Percentiles rank a stretch among this genome's conserved stretches.
Conservation (phyloP, 495 filamentous ascomycete species). For the Sphaerosporella brunnea region DNA sequence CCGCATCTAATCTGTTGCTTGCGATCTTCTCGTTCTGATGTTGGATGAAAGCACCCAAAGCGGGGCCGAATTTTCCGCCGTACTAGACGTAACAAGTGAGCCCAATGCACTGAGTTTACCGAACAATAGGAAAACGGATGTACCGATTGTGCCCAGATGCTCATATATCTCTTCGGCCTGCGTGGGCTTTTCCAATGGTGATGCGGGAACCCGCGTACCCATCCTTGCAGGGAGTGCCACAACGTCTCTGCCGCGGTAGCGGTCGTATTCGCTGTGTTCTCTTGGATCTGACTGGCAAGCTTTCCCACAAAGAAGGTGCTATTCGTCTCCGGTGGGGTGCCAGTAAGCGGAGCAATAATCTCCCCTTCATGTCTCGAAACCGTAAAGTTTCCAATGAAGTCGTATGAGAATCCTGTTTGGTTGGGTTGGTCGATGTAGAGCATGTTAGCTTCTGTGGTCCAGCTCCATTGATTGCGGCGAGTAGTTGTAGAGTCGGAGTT, state of each 20-base stretch:
- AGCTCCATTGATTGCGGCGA: slow-evolving; percentile 32
- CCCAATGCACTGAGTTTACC: too few species aligned
- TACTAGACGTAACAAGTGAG: slow-evolving; percentile 27
- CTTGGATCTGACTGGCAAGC: slow-evolving; percentile 36
- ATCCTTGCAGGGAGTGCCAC: slow-evolving; percentile 50
- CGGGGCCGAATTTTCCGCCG: slow-evolving; percentile 41
- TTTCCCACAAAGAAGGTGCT: slow-evolving; percentile 37
- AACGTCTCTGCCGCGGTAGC: slow-evolving; percentile 41
- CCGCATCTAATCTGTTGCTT: slow-evolving; percentile 7
- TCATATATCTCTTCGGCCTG: too few species aligned
- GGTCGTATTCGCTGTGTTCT: slow-evolving; percentile 43
- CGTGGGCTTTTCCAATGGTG: slow-evolving; percentile 28
- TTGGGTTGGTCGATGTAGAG: slow-evolving; percentile 48
- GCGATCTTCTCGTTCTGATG: slow-evolving; percentile 36
- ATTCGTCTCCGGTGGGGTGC: slow-evolving; percentile 2
- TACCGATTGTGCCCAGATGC: slow-evolving; percentile 31
- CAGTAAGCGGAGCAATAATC: background rate
- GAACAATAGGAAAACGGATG: too few species aligned
- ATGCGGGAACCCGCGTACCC: slow-evolving; percentile 42
- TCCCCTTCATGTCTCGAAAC: too few species aligned
- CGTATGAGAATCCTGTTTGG: slow-evolving; percentile 21
- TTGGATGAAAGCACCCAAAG: slow-evolving; percentile 40
- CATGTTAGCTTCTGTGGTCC: slow-evolving; percentile 54
- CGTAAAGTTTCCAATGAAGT: slow-evolving; percentile 16
- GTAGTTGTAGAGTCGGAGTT: slow-evolving; percentile 31